Evolutionary conservation across 2,329 filamentous ascomycete genomes (phyloP).

Genomic region (Aspergillus ibericus): DNA sequence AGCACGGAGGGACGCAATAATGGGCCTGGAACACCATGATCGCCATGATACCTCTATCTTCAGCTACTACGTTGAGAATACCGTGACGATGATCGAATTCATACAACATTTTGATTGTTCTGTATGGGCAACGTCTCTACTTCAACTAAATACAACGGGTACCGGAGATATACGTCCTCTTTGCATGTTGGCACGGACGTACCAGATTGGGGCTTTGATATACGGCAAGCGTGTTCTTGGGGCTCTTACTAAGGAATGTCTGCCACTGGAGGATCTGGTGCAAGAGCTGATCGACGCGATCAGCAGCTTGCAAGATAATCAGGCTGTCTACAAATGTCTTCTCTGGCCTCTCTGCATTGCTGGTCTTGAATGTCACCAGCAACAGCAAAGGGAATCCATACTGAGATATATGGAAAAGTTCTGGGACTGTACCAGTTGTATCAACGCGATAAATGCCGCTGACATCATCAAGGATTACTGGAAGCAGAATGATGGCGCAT

Average conservation of each 20-base stretch:
- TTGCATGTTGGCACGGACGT: conserved; percentile 28
- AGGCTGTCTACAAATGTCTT: conserved; percentile 33
- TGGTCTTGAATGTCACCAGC: conserved; percentile 30
- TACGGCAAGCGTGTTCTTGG: conserved; percentile 36
- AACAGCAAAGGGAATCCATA: conserved; percentile 25
- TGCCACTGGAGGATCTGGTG: conserved; percentile 22
- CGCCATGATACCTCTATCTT: conserved; percentile 1
- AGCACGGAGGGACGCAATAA: conserved; percentile 26
- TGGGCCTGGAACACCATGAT: conserved; percentile 6
- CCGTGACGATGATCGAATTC: conserved; percentile 18
- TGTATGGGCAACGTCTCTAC: conserved; percentile 26
- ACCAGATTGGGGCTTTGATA: conserved; percentile 30
- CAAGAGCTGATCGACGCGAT: conserved; percentile 27
- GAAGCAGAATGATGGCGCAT: conserved; percentile 14
- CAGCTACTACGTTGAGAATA: conserved; percentile 13
- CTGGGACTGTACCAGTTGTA: conserved; percentile 32
- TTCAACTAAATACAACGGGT: conserved; percentile 13
- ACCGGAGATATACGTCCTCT: conserved; percentile 22
- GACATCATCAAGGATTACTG: conserved; percentile 30
- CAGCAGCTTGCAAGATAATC: conserved; percentile 23
- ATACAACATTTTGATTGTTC: conserved; percentile 28
- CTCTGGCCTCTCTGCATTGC: conserved; percentile 38
- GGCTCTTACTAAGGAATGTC: conserved; percentile 16
- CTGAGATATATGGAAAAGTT: conserved; percentile 27
- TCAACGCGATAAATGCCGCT: conserved; percentile 35